These are phyloP conservation scores for Phytophthora sp. DNA, from an alignment of 352 stramenopile genomes.

Conservation along the genomic window DNA sequence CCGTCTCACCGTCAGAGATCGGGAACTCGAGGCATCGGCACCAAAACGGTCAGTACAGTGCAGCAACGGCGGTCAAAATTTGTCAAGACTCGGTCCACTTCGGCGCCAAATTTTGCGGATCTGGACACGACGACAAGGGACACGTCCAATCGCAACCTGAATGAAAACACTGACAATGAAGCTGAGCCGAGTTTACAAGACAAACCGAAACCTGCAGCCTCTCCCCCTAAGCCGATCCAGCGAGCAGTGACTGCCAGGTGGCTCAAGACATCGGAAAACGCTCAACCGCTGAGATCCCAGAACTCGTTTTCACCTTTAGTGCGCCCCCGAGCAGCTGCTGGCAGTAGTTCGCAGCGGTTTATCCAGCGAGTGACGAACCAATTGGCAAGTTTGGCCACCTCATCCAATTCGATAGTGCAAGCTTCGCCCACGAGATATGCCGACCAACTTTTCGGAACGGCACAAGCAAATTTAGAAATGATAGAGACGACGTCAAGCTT, in stretches of 20 bases:
- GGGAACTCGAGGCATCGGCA: no score
- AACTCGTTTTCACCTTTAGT: slow-evolving; percentile 13
- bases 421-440: slow-evolving; percentile 35
- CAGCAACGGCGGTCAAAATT: slow-evolving; percentile 25
- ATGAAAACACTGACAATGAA: background rate
- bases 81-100: slow-evolving; percentile 22
- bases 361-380: slow-evolving; percentile 39
- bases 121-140: background rate
- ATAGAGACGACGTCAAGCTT: slow-evolving; percentile 6
- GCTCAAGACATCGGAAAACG: slow-evolving; percentile 33
- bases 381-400: slow-evolving; percentile 29
- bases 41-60: slow-evolving; percentile 1
- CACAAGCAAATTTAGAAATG: slow-evolving; percentile 8
- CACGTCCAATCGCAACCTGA: background rate
- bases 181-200: background rate
- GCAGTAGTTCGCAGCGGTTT: slow-evolving; percentile 32
- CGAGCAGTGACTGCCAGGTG: slow-evolving; percentile 27
- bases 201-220: background rate
- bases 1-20: no score
- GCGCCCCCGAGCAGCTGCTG: slow-evolving; percentile 5
- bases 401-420: slow-evolving; percentile 15
- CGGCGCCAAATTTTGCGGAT: slow-evolving; percentile 30
- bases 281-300: slow-evolving; percentile 11
- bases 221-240: slow-evolving; percentile 10
- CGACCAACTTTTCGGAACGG: slow-evolving; percentile 33